Evolutionary conservation across 768 basidiomycete species (phyloP), one percentile per base, ranked within the genome.

Genomic region (Neoboletus brunneissimus): DNA sequence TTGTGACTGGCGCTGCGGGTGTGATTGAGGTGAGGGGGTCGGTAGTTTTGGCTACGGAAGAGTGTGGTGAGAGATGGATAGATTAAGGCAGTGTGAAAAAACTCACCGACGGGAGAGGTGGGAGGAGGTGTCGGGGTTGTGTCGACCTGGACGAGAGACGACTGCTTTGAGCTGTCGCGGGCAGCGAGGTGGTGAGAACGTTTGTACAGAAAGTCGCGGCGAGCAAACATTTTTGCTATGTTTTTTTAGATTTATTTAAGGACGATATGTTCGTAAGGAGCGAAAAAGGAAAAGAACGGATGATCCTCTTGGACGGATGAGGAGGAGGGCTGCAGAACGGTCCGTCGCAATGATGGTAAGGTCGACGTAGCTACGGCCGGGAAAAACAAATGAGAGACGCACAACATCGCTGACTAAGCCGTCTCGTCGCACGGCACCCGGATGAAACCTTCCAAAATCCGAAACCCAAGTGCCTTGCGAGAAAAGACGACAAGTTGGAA

Each of bases 211-310:
- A 56, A 53, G 49, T 58, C 38, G 40, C 54, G 56, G 32, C 13
- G 60, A n/a, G 45, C 45, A n/a, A 51, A 50, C 57, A 65, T 68
- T 46, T 54, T 61, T 41, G 32, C 22, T 16, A n/a, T 29, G 54
- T 42, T 29, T 20, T 27, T 29, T 2, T 23, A 37, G 37, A 13
- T 0, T 1, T 53, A 54, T 53, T 47, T 37, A 35, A 22, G 5
- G 49, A 53, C 11, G 40, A 9, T 23, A 48, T 31, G 40, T 58
- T 62, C 55, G 60, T 66, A 66, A 71, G 29, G 67, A 73, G 53
- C 43, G 70, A 54, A 53, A 11, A 4, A 15, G 23, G 0, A 54
- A 68, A 72, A 20, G 68, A 70, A 54, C 38, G 70, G 31, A 58
- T 4, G 15, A 20, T 29, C 51, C 61, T 41, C 47, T 32, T 8